Base-by-base conservation (phyloP, 148 eudicot species). In the Amaranthus cruentus region DNA sequence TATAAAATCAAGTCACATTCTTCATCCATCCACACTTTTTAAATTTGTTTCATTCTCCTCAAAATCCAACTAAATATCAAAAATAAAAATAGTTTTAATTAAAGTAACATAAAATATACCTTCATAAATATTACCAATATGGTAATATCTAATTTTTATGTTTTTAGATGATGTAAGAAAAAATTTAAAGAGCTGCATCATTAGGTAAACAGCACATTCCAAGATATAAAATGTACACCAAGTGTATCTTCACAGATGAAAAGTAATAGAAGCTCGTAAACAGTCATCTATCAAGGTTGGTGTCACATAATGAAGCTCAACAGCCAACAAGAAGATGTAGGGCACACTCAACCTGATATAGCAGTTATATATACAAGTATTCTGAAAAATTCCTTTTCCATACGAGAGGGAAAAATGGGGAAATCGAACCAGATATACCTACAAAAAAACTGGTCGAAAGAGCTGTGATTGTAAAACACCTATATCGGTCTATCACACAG, bases 271-370 rank as follows among this genome's bases (percentile, higher is more conserved):
- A 79, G 78, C 55, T 55, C 51, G 60, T 65, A 62, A 69, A 57
- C 58, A 61, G 70, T 70, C 78, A 56, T 7, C 15, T 51, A 62
- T 70, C 71, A 63, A 54, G 70, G 58, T 43, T 49, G 55, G 52
- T 63, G 66, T 69, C 47, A 56, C 66, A 69, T 55, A 60, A 47
- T n/a, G 38, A 68, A 60, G 62, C 53, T 69, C 47, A 60, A 1
- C 55, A 47, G 8, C 70, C 15, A 67, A 18, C 46, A 7, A 9
- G 21, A 4, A 56, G 28, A 49, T 49, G 49, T 10, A 67, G 0
- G 21, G 7, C 56, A 44, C 56, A 50, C 46, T 18, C 44, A 5
- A 67, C 56, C 38, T 14, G 10, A 67, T 67, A 4, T 67, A 6
- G 4, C 46, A 51, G 46, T 43, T 28, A 28, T 28, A 0, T 28